Conservation (phyloP, 129 eudicot species). For the Flaveria bidentis region DNA sequence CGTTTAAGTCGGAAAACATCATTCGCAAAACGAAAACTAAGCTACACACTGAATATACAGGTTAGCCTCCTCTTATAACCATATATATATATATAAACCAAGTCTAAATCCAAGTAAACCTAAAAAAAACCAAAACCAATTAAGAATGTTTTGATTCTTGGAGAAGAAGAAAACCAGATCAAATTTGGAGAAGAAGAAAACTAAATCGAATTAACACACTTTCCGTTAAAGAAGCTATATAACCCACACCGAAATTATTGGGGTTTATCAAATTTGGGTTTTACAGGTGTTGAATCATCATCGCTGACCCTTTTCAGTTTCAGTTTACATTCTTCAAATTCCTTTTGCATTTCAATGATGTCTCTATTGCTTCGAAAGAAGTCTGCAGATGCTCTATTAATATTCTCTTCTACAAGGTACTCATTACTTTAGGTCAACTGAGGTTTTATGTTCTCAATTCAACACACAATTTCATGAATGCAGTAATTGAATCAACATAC, state of each 20-base stretch:
- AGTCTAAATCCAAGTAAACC: neutral
- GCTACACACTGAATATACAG: no score
- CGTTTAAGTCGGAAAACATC: no score
- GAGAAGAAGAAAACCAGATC: neutral
- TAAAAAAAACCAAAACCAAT: neutral
- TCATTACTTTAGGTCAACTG: neutral
- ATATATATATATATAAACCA: no score
- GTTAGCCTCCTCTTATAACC: no score
- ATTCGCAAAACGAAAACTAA: no score
- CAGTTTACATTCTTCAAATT: neutral
- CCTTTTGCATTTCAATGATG: slow-evolving; percentile 7
- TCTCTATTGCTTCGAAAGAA: slow-evolving; percentile 16
- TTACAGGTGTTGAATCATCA: neutral
- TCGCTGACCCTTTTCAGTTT: neutral
- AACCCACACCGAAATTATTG: neutral
- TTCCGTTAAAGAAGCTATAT: no score
- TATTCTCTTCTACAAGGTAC: neutral
- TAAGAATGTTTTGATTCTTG: slow-evolving; percentile 5
- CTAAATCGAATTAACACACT: no score
- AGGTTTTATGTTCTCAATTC: neutral
- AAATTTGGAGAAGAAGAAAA: no score
- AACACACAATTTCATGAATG: neutral
- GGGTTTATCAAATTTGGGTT: slow-evolving; percentile 8
- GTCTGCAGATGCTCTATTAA: slow-evolving; percentile 12
- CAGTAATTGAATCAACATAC: neutral